phyloP scores from a whole-genome alignment of 2,329 filamentous ascomycete species.

The Trichoderma sp. region DNA sequence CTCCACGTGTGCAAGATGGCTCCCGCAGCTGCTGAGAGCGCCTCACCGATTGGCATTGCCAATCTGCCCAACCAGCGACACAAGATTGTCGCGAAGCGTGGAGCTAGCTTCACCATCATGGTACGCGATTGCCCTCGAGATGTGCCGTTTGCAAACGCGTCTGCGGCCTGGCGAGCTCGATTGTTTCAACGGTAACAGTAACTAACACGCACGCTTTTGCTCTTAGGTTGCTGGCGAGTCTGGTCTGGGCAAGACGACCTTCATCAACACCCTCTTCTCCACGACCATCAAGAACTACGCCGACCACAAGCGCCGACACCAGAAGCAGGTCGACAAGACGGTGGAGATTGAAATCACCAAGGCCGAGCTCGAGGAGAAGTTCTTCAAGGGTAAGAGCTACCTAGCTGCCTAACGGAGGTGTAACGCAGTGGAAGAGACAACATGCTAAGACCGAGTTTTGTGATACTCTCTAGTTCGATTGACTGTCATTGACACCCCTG shows the following conservation, averaged over 20 bases:
- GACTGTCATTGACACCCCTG: conserved; percentile 97
- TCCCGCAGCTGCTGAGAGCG: conserved; percentile 56
- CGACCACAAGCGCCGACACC: conserved; percentile 98
- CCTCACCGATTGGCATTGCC: conserved; percentile 70
- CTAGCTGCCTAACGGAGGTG: not conserved
- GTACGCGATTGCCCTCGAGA: conserved; percentile 48
- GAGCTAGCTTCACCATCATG: conserved; percentile 99
- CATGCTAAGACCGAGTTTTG: not conserved
- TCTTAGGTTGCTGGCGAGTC: conserved; percentile 98
- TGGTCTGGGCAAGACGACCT: conserved; percentile 97
- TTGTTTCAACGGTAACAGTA: not conserved
- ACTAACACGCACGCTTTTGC: conserved; percentile 24
- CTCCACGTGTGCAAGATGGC: conserved; percentile 47
- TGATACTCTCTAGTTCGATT: conserved; percentile 68
- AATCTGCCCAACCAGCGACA: conserved; percentile 72
- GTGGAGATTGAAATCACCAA: conserved; percentile 99
- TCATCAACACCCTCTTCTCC: conserved; percentile 99
- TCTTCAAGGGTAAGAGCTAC: conserved; percentile 84
- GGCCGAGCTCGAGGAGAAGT: conserved; percentile 99
- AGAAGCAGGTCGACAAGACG: conserved; percentile 99
- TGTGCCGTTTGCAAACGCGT: conserved; percentile 12
- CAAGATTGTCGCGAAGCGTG: conserved; percentile 77
- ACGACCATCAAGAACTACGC: conserved; percentile 99
- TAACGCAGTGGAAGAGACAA: not conserved
- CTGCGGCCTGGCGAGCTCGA: not conserved